Base-by-base conservation (phyloP, 768 basidiomycete genomes). In the Leucosporidium scottii region DNA sequence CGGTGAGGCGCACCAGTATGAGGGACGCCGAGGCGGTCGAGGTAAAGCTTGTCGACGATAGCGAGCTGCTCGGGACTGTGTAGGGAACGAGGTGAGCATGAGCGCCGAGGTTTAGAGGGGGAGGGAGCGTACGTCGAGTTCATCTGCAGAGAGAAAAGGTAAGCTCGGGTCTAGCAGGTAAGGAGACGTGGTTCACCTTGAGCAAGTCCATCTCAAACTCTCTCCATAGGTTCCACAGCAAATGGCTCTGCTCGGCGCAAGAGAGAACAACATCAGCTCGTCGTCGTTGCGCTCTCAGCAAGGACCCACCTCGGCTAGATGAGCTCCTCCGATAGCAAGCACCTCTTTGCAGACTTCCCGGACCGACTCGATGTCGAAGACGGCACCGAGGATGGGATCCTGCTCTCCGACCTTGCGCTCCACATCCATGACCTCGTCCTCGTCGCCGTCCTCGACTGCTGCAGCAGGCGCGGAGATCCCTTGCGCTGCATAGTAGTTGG, bases 151-250 rank as follows among this genome's bases (percentile, higher is more conserved):
- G 6, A 54, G 6, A 44, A n/a, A 61, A 50, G 51, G n/a, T 39
- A 23, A n/a, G 53, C 20, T 18, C 3, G 0, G 10, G 50, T 18
- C 23, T 62, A 54, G 39, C 59, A 47, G 27, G 17, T 31, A 63
- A 18, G 20, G 17, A 61, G 12, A 48, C 77, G 36, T 27, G 5
- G 30, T 66, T 85, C 85, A 79, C 77, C 65, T 86, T 85, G 23
- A 93, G 79, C 58, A 81, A 78, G 63, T 86, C 84, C 54, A 88
- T 75, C 74, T 89, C 87, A 87, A 90, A 93, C 65, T 90, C 86
- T 34, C 84, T 81, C 74, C 85, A 84, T 30, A 81, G 65, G 67
- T 88, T 85, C 88, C 89, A 93, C 17, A 93, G 77, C 63, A 82
- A 67, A 67, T 85, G 83, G 71, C 88, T 86, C 90, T 92, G 74